Evolutionary conservation across 2,329 filamentous ascomycete genomes (phyloP).

Genomic region (Lasiodiplodia sp.): DNA sequence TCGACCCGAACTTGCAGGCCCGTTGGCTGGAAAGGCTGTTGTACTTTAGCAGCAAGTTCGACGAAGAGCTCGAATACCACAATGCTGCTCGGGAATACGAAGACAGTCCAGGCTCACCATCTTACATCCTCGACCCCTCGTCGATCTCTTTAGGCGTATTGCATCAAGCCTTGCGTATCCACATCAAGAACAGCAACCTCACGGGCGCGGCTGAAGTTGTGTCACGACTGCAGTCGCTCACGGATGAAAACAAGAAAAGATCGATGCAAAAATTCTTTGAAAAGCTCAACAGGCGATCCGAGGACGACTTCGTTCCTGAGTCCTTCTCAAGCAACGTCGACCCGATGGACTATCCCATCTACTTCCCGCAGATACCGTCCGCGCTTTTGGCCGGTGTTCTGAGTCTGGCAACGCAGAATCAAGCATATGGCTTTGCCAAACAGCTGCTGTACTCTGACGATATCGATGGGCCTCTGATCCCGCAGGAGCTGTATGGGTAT

Average conservation of each 20-base stretch:
- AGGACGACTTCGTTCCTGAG: slow-evolving; percentile 32
- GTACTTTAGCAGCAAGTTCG: slow-evolving; percentile 50
- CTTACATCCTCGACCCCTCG: slow-evolving; percentile 55
- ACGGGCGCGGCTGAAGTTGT: slow-evolving; percentile 48
- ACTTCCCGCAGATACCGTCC: slow-evolving; percentile 54
- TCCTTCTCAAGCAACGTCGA: slow-evolving; percentile 44
- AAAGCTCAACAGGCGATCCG: slow-evolving; percentile 35
- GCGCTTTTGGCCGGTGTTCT: slow-evolving; percentile 59
- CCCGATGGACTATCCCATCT: slow-evolving; percentile 47
- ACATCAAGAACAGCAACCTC: slow-evolving; percentile 49
- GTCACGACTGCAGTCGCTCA: slow-evolving; percentile 47
- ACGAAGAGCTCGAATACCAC: slow-evolving; percentile 46
- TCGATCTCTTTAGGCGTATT: slow-evolving; percentile 51
- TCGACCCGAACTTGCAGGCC: slow-evolving; percentile 55
- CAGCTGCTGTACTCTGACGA: slow-evolving; percentile 62
- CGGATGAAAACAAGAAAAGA: slow-evolving; percentile 53
- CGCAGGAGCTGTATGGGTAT: slow-evolving; percentile 53
- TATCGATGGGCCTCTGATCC: slow-evolving; percentile 62
- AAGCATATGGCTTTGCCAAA: slow-evolving; percentile 57
- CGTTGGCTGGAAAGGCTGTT: slow-evolving; percentile 50
- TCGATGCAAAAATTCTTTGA: slow-evolving; percentile 53
- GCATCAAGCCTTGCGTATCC: slow-evolving; percentile 52
- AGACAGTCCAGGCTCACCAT: slow-evolving; percentile 35
- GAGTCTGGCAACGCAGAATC: slow-evolving; percentile 56
- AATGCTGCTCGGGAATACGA: slow-evolving; percentile 43